Base-by-base conservation (phyloP, 148 eudicot genomes). In the Rhododendron ovatum region DNA sequence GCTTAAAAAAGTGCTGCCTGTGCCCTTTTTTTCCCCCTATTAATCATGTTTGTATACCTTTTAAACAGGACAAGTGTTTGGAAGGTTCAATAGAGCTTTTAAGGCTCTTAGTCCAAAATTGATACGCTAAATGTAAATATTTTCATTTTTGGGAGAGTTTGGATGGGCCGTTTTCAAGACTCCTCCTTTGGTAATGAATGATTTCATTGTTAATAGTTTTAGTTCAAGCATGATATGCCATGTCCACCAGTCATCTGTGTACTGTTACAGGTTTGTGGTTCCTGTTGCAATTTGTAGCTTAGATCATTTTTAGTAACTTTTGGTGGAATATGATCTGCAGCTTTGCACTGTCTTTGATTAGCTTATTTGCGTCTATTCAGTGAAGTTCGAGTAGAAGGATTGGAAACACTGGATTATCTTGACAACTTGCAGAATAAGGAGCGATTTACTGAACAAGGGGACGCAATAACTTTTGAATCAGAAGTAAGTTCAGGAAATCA, bases 401-500 rank as follows among this genome's bases (percentile, higher is more conserved):
- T 96, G 87, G 96, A 94, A 89, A 94, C 96, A 20, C 83, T 93
- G 87, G 96, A 96, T 92, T 96, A 93, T 86, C 93, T 96, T 61
- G 98, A 96, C 89, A 96, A 94, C 91, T 67, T 90, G 95, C 89
- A 90, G 88, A 88, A 89, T 88, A 93, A 55, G 84, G 88, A 91
- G 89, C 90, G 96, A 65, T 93, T 91, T 89, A 96, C 98, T 87
- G 98, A 96, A 84, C 98, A 94, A 91, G 98, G 98, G 85, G 96
- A 96, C 90, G 98, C 98, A 39, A 93, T 96, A 79, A 93, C 96
- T 50, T 94, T 96, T 84, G 95, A 96, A 90, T 92, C 96, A 67
- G 98, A 96, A 89, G 98, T 96, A 84, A 90, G 93, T 84, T 77
- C 76, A 81, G 80, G 74, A 33, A 30, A 86, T 55, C 55, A 45